Evolutionary conservation across 139 green algal genomes (phyloP).

Genomic region (Zygnema circumcarinatum): DNA sequence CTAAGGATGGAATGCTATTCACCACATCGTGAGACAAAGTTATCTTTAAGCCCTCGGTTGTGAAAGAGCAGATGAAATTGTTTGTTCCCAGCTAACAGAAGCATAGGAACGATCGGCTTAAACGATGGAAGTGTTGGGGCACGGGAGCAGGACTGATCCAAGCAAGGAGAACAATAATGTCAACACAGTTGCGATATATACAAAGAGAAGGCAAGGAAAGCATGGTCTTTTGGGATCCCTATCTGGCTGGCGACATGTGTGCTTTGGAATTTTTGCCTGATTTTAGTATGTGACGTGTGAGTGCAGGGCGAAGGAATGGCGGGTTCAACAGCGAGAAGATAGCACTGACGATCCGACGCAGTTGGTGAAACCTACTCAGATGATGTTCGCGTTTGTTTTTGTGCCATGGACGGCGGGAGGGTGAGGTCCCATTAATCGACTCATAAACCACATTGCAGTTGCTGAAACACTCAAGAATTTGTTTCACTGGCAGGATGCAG

Average conservation of each 20-base stretch:
- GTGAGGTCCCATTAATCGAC: too few species aligned
- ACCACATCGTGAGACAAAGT: slow-evolving; percentile 43
- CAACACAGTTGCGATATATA: not conserved
- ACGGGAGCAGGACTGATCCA: slow-evolving; percentile 12
- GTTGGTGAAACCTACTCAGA: not conserved
- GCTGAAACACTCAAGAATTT: too few species aligned
- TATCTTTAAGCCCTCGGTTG: too few species aligned
- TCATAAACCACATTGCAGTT: too few species aligned
- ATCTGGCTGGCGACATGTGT: too few species aligned
- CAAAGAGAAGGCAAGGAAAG: not conserved
- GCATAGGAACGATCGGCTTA: too few species aligned
- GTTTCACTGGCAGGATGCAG: too few species aligned
- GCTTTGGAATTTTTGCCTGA: too few species aligned
- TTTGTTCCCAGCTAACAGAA: too few species aligned
- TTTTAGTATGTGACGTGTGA: too few species aligned
- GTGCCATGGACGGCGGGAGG: slow-evolving; percentile 9
- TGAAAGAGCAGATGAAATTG: not conserved
- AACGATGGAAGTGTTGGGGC: too few species aligned
- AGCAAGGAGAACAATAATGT: slow-evolving; percentile 27
- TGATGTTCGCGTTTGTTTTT: slow-evolving; percentile 24
- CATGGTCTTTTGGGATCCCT: not conserved
- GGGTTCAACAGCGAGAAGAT: slow-evolving; percentile 4
- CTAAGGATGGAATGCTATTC: slow-evolving; percentile 52
- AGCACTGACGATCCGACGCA: not conserved
- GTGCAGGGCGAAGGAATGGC: not conserved